Percentiles rank a stretch among this genome's conserved stretches.
These are phyloP conservation scores for Chlorella sp. DNA, from an alignment of 139 green algal species.

Conservation along the genomic window DNA sequence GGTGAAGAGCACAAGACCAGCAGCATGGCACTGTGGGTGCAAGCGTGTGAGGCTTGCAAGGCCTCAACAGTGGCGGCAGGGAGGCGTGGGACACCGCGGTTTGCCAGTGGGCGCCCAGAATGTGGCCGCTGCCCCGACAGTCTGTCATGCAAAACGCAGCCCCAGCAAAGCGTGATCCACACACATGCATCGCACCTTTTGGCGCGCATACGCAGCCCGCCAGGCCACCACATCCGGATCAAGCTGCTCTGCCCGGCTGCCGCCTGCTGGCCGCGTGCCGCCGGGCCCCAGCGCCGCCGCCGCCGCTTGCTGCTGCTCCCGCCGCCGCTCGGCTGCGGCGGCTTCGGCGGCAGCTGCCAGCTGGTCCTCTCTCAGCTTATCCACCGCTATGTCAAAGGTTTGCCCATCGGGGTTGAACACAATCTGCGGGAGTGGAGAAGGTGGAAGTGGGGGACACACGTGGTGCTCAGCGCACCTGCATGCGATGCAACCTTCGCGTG, in stretches of 20 bases:
- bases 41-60: neutral
- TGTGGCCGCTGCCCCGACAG: no score
- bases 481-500: no score
- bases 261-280: neutral
- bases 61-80: neutral
- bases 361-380: slow-evolving; percentile 13
- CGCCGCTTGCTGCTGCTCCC: neutral
- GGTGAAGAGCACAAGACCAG: neutral
- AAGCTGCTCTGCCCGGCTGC: neutral
- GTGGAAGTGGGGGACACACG: no score
- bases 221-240: neutral
- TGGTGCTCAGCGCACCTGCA: no score
- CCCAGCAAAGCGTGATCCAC: no score
- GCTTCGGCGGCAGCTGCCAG: neutral
- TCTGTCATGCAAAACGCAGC: no score
- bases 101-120: no score
- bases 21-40: neutral
- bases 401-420: slow-evolving; percentile 10
- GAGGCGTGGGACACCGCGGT: neutral
- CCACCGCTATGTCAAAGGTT: slow-evolving; percentile 13
- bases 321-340: slow-evolving; percentile 1
- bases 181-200: slow-evolving; percentile 6
- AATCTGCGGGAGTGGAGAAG: neutral
- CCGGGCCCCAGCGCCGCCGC: neutral
- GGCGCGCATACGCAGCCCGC: neutral